A percentile compares a stretch with the other conserved stretches of the same genome.
Conservation (phyloP, 306 rosid genomes). For the Dalbergia oliveri region DNA sequence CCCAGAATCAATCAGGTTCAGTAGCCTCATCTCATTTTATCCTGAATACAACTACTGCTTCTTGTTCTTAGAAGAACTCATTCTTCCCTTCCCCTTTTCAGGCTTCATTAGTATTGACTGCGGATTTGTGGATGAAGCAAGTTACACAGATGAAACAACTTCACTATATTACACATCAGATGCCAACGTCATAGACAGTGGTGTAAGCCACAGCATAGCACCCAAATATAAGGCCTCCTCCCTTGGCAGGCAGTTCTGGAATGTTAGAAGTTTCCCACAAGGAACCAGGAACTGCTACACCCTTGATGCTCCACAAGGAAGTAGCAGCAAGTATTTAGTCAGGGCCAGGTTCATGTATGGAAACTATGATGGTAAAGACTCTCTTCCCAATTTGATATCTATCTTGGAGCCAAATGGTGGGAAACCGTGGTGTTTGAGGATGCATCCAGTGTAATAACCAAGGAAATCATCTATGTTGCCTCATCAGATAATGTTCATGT, state of each 20-base stretch:
- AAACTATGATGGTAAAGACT: conserved; percentile 48
- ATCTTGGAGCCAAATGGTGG: conserved; percentile 54
- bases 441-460: conserved; percentile 43
- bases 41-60: not conserved
- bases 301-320: conserved; percentile 44
- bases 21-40: conserved; percentile 5
- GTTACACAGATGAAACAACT: conserved; percentile 54
- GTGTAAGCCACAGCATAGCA: conserved; percentile 45
- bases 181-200: conserved; percentile 39
- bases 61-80: conserved; percentile 10
- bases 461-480: conserved; percentile 52
- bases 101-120: conserved; percentile 58
- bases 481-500: conserved; percentile 52
- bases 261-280: conserved; percentile 54
- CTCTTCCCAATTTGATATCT: conserved; percentile 51
- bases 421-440: conserved; percentile 43
- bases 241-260: conserved; percentile 51
- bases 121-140: conserved; percentile 49
- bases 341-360: conserved; percentile 55
- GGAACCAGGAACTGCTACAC: conserved; percentile 54
- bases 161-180: conserved; percentile 48
- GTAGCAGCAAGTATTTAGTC: conserved; percentile 46
- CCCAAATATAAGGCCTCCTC: conserved; percentile 28
- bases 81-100: conserved; percentile 24
- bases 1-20: conserved; percentile 48